Evolutionary conservation across 345 rosid genomes (phyloP), one percentile per base, ranked within the genome.

Genomic region (Diplotaxis tenuifolia): DNA sequence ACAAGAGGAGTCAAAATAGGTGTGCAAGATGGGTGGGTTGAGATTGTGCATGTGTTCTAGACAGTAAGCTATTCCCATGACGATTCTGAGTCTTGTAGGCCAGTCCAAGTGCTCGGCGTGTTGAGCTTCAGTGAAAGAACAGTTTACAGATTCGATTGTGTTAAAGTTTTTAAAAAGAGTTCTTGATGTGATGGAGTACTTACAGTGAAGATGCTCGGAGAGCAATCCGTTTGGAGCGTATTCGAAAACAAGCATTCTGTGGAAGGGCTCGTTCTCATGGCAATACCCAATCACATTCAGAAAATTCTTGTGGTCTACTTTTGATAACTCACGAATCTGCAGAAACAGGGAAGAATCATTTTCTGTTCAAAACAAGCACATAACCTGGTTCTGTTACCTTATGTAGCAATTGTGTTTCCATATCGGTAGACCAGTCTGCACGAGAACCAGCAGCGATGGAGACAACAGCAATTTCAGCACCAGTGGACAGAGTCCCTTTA

Each of bases 221-320:
- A 95, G 94, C 8, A 90, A 86, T 77, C 99, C 99, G 62, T 89
- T 95, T n/a, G 98, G 94, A 60, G 97, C 96, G 68, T 95, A 95
- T 80, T 95, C 98, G 36, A 90, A 95, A 71, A 95, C 92, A 84
- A 95, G 82, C 96, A 90, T 90, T 80, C 98, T 83, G 2, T 86
- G 81, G 83, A 95, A 90, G 60, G 97, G 96, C 75, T 83, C 81
- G 36, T 92, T 81, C 80, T 89, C 91, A 79, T 84, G 97, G 70
- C 99, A 96, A 65, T 76, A 90, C 21, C 98, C 96, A 11, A 96
- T 79, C 56, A 92, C 89, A 80, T 88, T 96, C 81, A 96, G 74
- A 65, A 96, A 96, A 70, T 96, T 96, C 85, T 92, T 89, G 84
- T 96, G 97, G 79, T 88, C 90, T 78, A 89, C 82, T 82, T 82